Base-by-base conservation (phyloP, 1,284 basidiomycete species). In the Apiotrichum porosum region DNA sequence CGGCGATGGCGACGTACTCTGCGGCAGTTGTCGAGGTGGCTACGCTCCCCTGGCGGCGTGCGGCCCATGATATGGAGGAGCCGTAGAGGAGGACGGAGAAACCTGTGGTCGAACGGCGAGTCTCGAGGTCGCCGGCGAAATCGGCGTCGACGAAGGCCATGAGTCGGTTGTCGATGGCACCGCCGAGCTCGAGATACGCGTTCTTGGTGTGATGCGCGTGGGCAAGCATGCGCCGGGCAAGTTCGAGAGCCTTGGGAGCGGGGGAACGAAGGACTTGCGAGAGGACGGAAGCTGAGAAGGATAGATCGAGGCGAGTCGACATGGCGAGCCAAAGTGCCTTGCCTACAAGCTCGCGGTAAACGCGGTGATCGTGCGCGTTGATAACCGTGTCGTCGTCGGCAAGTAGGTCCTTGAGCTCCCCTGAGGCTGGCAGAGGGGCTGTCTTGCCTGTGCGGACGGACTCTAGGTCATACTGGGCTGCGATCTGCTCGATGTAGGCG, bases 1-100 rank as follows among this genome's bases (percentile, higher is more conserved):
- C 83, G 78, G 62, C 52, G 23, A 69, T 55, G 3, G 74, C 73
- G 17, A 77, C 65, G 49, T 75, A 78, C 51, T 79, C 75, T 1
- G 78, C 69, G 38, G 78, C 75, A 1, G 61, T 62, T 0, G 72
- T 70, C 0, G 74, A 79, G 2, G 55, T 47, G 2, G 75, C 61
- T 6, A 75, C 63, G 0, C 66, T 65, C 2, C 50, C 36, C 51
- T 79, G 77, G 31, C 73, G 68, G 35, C 69, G 65, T 0, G 74
- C 74, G 15, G 47, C 47, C 76, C 76, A 79, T 3, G 67, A 65
- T 26, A 79, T 53, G 2, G 65, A 43, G 13, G 65, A 67, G 4
- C 61, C 60, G 17, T 57, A 60, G 14, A 71, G 36, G 8, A 52
- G 57, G 54, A 74, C 74, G 9, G 60, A 52, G 47, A 73, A 76